Base-by-base conservation (phyloP, 495 filamentous ascomycete genomes). In the Entonaema liquescens region DNA sequence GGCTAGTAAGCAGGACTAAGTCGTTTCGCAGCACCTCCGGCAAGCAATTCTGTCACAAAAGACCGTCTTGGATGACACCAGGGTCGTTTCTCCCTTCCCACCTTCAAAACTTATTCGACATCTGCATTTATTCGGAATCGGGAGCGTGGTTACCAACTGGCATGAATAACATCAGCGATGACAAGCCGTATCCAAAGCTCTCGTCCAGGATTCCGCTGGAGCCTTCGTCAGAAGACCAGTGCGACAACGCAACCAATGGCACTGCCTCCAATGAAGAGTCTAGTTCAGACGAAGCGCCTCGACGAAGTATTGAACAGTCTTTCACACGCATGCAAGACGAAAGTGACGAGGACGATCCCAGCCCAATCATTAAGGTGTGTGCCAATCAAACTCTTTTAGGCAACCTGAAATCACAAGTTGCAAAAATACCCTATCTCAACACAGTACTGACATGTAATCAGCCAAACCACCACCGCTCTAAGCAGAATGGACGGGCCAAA, bases 81-180 rank as follows among this genome's bases (percentile, higher is more conserved):
- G 70, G 75, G 13, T 82, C 70, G 44, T 84, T 81, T 57, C 79
- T 85, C 12, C 81, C 86, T 1, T 78, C 86, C 0, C 74, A 76
- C 7, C 81, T 94, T 17, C 89, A 92, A 56, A 85, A 86, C 47
- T 75, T 97, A 11, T 97, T 97, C 72, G 85, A 89, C 11, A 75
- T 94, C 69, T 86, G 86, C 72, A 86, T 90, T 62, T 86, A 89
- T 68, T 67, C 77, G 5, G 83, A 86, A 40, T 71, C 75, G 1
- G 85, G 60, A 6, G 56, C 89, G 28, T 75, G 80, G 52, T 78
- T 93, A 26, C 91, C 91, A 2, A 83, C 84, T 8, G 93, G 91
- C 17, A 92, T 86, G 80, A 85, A 83, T n/a, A 79, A 76, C 5
- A 67, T 93, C 2, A 80, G 84, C 17, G 85, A 89, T 0, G 83